These are phyloP conservation scores for Diversispora eburnea DNA, from an alignment of 192 early-diverging fungal genomes.

Conservation along the genomic window DNA sequence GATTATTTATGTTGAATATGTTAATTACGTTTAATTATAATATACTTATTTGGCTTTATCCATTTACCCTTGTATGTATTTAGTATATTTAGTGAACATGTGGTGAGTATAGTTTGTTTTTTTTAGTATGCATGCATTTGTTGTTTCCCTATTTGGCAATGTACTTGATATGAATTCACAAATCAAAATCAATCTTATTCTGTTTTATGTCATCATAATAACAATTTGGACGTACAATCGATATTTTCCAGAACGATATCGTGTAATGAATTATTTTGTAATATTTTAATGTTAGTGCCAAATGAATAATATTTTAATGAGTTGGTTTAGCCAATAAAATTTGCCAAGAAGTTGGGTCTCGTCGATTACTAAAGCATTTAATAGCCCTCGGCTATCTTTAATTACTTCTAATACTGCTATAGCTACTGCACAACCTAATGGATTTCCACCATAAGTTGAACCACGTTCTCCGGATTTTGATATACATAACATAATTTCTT, in stretches of 20 bases:
- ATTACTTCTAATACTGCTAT: conserved; percentile 93
- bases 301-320: conserved; percentile 95
- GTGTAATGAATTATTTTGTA: conserved; percentile 70
- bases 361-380: conserved; percentile 97
- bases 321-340: conserved; percentile 97
- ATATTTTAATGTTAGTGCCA: conserved; percentile 95
- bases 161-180: too few relatives aligned
- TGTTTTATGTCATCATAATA: too few relatives aligned
- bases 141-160: too few relatives aligned
- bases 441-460: conserved; percentile 97
- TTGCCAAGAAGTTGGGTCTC: conserved; percentile 91
- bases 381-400: conserved; percentile 89
- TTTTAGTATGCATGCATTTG: too few relatives aligned
- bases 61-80: too few relatives aligned
- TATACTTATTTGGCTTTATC: too few relatives aligned
- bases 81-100: too few relatives aligned
- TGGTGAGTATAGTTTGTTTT: too few relatives aligned
- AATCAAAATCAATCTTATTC: too few relatives aligned
- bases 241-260: conserved; percentile 51
- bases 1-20: too few relatives aligned
- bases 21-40: too few relatives aligned
- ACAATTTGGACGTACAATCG: too few relatives aligned
- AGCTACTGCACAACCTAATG: conserved; percentile 89
- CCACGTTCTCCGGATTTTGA: conserved; percentile 94
- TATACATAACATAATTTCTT: conserved; percentile 77